Percentiles rank a stretch among this genome's conserved stretches.
These are phyloP conservation scores for Mycena floridula DNA, from an alignment of 768 basidiomycete species.

Conservation along the genomic window DNA sequence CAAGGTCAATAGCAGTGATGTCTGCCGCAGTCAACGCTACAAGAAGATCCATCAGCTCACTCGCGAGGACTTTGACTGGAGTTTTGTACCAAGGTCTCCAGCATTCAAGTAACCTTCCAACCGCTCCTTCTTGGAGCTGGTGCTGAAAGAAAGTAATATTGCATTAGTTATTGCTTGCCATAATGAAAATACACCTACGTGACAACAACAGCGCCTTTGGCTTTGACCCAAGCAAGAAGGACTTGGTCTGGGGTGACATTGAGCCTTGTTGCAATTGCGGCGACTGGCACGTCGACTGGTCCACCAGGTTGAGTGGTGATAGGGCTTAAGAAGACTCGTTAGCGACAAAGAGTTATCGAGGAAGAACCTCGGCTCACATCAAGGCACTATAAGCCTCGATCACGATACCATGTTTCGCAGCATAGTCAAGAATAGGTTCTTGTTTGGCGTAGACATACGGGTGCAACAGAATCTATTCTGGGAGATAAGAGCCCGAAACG, in stretches of 20 bases:
- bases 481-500: background rate
- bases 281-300: slow-evolving; percentile 55
- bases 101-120: slow-evolving; percentile 63
- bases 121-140: slow-evolving; percentile 60
- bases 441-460: slow-evolving; percentile 61
- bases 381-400: slow-evolving; percentile 71
- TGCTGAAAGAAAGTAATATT: slow-evolving; percentile 25
- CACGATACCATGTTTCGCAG: slow-evolving; percentile 50
- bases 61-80: background rate
- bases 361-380: too few relatives aligned
- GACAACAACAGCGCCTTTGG: too few relatives aligned
- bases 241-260: slow-evolving; percentile 58
- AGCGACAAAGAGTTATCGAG: too few relatives aligned
- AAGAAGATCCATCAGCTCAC: background rate
- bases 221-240: too few relatives aligned
- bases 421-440: slow-evolving; percentile 51
- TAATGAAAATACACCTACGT: slow-evolving; percentile 32
- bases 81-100: slow-evolving; percentile 59
- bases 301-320: slow-evolving; percentile 55
- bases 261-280: slow-evolving; percentile 43
- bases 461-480: slow-evolving; percentile 55
- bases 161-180: background rate
- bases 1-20: slow-evolving; percentile 48
- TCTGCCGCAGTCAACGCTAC: slow-evolving; percentile 46
- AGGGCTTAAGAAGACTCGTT: too few relatives aligned